These are phyloP conservation scores for Boechera retrofracta DNA, from an alignment of 345 rosid species.

Conservation along the genomic window DNA sequence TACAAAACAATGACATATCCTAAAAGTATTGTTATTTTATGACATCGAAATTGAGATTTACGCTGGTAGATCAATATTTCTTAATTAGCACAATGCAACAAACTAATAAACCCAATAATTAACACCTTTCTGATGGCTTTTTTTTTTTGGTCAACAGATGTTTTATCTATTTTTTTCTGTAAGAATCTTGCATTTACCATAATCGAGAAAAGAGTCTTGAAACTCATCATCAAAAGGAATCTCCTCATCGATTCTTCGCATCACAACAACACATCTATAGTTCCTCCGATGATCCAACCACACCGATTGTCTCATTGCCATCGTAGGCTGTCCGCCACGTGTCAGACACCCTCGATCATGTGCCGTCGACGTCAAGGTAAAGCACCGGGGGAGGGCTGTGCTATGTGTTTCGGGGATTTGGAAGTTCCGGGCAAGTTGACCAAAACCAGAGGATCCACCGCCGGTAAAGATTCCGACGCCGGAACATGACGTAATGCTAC, in stretches of 20 bases:
- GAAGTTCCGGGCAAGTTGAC: constrained; percentile 49
- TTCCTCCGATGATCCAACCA: constrained; percentile 35
- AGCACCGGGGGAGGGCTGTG: constrained; percentile 52
- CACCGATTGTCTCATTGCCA: constrained; percentile 5
- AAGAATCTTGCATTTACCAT: neutral
- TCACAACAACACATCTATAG: neutral
- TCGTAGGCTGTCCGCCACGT: neutral
- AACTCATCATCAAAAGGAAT: constrained; percentile 48
- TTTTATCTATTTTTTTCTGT: neutral
- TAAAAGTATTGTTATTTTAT: neutral
- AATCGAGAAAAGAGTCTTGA: constrained; percentile 22
- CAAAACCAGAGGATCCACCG: constrained; percentile 41
- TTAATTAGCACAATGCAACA: neutral
- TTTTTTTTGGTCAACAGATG: neutral
- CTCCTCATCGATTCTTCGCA: constrained; percentile 83
- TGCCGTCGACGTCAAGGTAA: constrained; percentile 41
- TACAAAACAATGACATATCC: no score
- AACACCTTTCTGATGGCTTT: neutral
- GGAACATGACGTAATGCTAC: constrained; percentile 59
- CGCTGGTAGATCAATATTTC: neutral
- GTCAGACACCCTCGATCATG: constrained; percentile 15
- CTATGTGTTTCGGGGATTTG: constrained; percentile 41
- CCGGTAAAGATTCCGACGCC: constrained; percentile 40
- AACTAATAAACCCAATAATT: neutral
- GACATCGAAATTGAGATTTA: neutral